Base-by-base conservation (phyloP, 495 filamentous ascomycete genomes). In the Tuber magnatum region DNA sequence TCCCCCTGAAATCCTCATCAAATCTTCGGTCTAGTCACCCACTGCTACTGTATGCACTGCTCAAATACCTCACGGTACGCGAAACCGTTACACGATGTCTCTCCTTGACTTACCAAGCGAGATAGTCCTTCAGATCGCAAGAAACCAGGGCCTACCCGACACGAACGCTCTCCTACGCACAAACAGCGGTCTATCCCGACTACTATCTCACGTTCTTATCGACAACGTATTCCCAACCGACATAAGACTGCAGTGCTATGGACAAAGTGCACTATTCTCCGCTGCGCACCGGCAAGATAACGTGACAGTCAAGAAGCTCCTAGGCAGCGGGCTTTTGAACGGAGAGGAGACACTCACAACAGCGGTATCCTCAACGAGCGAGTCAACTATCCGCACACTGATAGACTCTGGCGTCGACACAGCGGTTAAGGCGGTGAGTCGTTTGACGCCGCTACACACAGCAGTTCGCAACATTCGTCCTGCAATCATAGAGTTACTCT, bases 161-260 rank as follows among this genome's bases (percentile, higher is more conserved):
- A 65, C 56, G 14, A 65, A 65, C 12, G 56, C 56, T 65, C 56
- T 65, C 56, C 56, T 65, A 10, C 56, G 56, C 56, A 65, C 56
- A 5, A 65, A 65, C 28, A n/a, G 9, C n/a, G n/a, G 56, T 32
- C 56, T 65, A 16, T n/a, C 56, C 28, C 56, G 28, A 65, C 56
- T 65, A 12, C 56, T 65, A 65, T 1, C n/a, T 12, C 56, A 65
- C 56, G 56, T 65, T 65, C n/a, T 65, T 32, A 65, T 65, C 56
- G 56, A 65, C 14, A 65, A 32, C 0, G 8, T 32, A 32, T 65
- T 65, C 56, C 32, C 14, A 18, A 65, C 56, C 12, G 14, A 65
- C 12, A 12, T n/a, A 32, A 65, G 56, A 16, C 12, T 65, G 6
- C n/a, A 32, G 28, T n/a, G 28, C 28, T 32, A 65, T 65, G 56